Evolutionary conservation across 768 basidiomycete species (phyloP), one percentile per base, ranked within the genome.

Genomic region (Lactarius hengduanensis): DNA sequence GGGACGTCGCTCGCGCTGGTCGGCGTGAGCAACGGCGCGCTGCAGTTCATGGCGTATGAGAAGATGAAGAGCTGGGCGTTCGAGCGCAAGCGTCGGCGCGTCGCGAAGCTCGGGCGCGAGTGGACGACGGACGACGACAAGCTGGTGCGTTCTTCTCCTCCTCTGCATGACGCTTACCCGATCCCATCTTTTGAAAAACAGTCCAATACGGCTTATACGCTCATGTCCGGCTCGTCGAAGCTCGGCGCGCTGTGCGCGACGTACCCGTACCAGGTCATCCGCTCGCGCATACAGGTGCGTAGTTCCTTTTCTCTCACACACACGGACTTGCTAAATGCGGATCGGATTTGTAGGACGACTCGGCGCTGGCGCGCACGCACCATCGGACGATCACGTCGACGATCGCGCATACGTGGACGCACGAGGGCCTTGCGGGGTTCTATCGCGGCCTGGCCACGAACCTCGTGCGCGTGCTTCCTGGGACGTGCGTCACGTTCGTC

Each of bases 401-500:
- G 38, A 87, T 97, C 72, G 80, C 80, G 61, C 86, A 87, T 55
- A 96, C 95, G 2, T 98, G 89, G 86, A 74, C 78, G 40, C 80
- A 88, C 65, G 96, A 97, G 75, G 91, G 96, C 13, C 50, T 89
- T 18, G 78, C 80, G 57, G 96, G 94, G 1, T 98, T 98, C 75
- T 99, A 98, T 77, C 91, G 96, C 58, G 97, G 97, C 1, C 83
- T 99, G 9, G 96, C 89, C 2, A 96, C 94, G 32, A 98, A 98
- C 73, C 83, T 97, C 30, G 87, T 99, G 15, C 86, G 97, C 16
- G 96, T 99, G 58, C 82, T 98, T 18, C 97, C 97, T 0, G 97
- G 96, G 34, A 98, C 96, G 3, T 98, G 96, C 75, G 91, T 98
- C 56, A 98, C 96, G 5, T 97, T 98, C 71, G 96, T 98, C 45